These are phyloP conservation scores for Harringtonia aguacate DNA, from an alignment of 2,329 filamentous ascomycete species.

Conservation along the genomic window DNA sequence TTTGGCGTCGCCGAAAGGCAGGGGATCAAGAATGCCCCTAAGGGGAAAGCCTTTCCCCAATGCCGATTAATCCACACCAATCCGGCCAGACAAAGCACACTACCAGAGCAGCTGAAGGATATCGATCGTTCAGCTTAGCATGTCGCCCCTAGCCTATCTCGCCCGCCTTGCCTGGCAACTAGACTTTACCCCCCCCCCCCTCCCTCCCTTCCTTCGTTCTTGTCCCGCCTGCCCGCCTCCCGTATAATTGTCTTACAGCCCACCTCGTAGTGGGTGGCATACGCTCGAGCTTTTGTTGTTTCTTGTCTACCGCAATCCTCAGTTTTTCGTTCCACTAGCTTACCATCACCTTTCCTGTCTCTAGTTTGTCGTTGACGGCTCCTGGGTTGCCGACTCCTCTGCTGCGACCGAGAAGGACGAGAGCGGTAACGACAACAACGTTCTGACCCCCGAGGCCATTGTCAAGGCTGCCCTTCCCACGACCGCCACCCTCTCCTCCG, in stretches of 20 bases:
- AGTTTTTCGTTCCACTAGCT: slow-evolving; percentile 6
- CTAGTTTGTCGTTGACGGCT: slow-evolving; percentile 90
- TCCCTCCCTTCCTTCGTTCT: too few relatives aligned
- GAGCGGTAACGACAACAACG: slow-evolving; percentile 84
- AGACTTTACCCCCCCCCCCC: too few relatives aligned
- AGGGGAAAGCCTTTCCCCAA: too few relatives aligned
- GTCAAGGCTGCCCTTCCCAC: slow-evolving; percentile 33
- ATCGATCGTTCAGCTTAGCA: too few relatives aligned
- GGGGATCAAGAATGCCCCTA: too few relatives aligned
- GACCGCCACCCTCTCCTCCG: slow-evolving; percentile 17
- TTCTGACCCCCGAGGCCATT: slow-evolving; percentile 68
- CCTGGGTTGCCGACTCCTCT: slow-evolving; percentile 75
- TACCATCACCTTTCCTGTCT: not conserved
- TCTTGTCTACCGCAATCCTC: slow-evolving; percentile 4
- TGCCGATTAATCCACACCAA: too few relatives aligned
- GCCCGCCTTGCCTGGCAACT: not conserved
- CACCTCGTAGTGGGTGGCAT: too few relatives aligned
- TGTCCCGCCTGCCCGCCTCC: not conserved
- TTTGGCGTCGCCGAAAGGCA: too few relatives aligned
- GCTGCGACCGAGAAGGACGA: slow-evolving; percentile 75
- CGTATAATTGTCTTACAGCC: not conserved
- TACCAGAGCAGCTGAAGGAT: too few relatives aligned
- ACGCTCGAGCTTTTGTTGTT: too few relatives aligned
- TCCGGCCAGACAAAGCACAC: too few relatives aligned
- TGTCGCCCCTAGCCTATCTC: not conserved